phyloP scores from a whole-genome alignment of 2,329 filamentous ascomycete genomes.

The Colletotrichum cordylinicola region DNA sequence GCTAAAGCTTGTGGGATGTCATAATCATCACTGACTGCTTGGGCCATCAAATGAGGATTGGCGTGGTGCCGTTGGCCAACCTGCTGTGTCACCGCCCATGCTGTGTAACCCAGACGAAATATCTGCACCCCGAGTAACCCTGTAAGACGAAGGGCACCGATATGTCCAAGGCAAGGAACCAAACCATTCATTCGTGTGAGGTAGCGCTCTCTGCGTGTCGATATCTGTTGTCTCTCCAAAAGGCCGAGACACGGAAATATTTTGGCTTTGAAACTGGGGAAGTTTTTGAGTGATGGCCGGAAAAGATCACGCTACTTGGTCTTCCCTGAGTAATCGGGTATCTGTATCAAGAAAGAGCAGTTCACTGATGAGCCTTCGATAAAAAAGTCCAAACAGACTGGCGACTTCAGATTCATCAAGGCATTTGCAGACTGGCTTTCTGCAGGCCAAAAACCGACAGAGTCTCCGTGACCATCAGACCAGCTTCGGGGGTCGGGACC shows the following conservation, averaged over 20 bases:
- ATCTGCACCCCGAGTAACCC: not conserved
- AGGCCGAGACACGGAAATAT: not conserved
- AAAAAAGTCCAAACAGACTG: not conserved
- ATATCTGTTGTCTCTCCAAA: not conserved
- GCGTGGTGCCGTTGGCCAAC: not conserved
- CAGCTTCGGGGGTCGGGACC: not conserved
- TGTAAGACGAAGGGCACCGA: not conserved
- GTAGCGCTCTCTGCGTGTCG: not conserved
- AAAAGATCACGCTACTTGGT: not conserved
- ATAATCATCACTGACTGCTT: not conserved
- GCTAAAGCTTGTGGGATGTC: not conserved
- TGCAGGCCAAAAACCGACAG: not conserved
- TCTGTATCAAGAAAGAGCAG: not conserved
- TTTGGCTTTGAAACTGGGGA: not conserved
- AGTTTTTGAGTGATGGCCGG: not conserved
- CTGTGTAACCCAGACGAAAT: conserved; percentile 1
- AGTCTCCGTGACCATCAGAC: not conserved
- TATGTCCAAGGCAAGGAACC: not conserved
- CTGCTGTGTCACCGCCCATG: conserved; percentile 2
- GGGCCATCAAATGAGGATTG: not conserved
- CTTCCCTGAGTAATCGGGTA: not conserved
- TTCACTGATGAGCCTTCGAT: not conserved
- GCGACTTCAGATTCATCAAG: not conserved
- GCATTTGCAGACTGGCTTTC: not conserved
- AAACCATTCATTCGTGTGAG: not conserved